Conservation (phyloP, 345 rosid species). For the Hevea brasiliensis region DNA sequence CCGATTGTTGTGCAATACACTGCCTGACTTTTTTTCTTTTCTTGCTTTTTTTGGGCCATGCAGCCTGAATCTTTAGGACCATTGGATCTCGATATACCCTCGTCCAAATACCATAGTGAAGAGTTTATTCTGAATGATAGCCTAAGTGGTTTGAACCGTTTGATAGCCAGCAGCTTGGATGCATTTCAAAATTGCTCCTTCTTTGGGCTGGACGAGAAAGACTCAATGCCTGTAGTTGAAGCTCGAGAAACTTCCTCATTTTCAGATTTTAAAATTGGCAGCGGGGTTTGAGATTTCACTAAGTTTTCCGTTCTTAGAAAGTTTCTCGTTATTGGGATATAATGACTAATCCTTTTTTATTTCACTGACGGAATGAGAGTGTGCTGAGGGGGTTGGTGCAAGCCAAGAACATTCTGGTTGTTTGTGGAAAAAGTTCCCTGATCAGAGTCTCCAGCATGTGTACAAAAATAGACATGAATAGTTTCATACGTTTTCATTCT, state of each 20-base stretch:
- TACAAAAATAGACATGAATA: constrained; percentile 23
- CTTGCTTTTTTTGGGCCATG: constrained; percentile 5
- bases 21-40: neutral
- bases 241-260: constrained; percentile 43
- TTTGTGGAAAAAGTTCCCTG: constrained; percentile 1
- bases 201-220: constrained; percentile 46
- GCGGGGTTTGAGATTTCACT: constrained; percentile 31
- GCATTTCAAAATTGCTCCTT: constrained; percentile 71
- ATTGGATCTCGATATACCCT: constrained; percentile 63
- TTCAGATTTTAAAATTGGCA: constrained; percentile 44
- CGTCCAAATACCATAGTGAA: constrained; percentile 64
- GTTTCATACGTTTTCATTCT: neutral
- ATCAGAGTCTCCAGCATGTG: constrained; percentile 15
- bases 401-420: constrained; percentile 11
- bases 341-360: constrained; percentile 3
- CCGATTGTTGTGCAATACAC: constrained; percentile 16
- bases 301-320: constrained; percentile 1
- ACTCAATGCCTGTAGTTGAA: constrained; percentile 55
- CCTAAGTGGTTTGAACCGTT: constrained; percentile 78
- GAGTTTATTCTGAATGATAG: constrained; percentile 72
- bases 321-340: neutral
- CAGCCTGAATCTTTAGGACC: constrained; percentile 97
- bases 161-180: constrained; percentile 91
- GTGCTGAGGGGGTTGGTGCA: constrained; percentile 16
- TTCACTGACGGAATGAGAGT: constrained; percentile 23